Base-by-base conservation (phyloP, 768 basidiomycete species). In the Tricholoma terreum region DNA sequence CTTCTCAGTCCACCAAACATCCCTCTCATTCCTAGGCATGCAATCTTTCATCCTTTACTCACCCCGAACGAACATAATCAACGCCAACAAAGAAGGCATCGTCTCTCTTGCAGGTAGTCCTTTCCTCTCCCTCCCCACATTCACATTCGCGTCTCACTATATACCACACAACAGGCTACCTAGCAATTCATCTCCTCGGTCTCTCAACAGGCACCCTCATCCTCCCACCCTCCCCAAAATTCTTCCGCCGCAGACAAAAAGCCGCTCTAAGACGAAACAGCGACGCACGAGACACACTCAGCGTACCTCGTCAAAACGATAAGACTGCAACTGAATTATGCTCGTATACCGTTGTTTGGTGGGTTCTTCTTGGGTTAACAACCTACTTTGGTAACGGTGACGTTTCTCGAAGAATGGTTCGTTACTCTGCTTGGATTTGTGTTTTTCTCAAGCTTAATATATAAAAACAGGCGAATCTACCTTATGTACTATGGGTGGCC, bases 51-150 rank as follows among this genome's bases (percentile, higher is more conserved):
- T 91, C 4, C 76, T 96, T 24, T 67, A 81, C 1, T 81, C 84
- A 0, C 81, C 85, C 2, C 84, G 96, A 7, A 75, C 71, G 9
- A 78, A 79, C 33, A 48, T 95, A 3, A 61, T 98, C 33, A 85
- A 82, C 33, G 80, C 84, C 17, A 98, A 99, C 76, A 97, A 97
- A 67, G 97, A 99, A 69, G 97, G 97, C 0, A 66, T 99, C 19
- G 77, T 89, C 31, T 94, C 91, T 1, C 77, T 96, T 17, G 70
- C 83, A 54, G 92, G 90, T 88, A 54, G 56, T 72, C 24, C 19
- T 10, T 24, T 9, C 57, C 14, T 5, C 46, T n/a, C 12, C 24
- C 8, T 24, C 27, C 43, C 15, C 11, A 24, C 6, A 31, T 17
- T 17, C 4, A 31, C 6, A 31, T 17, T 17, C 4, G n/a, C n/a